phyloP scores from a whole-genome alignment of 139 green algal species.

The Chlorella sp. region DNA sequence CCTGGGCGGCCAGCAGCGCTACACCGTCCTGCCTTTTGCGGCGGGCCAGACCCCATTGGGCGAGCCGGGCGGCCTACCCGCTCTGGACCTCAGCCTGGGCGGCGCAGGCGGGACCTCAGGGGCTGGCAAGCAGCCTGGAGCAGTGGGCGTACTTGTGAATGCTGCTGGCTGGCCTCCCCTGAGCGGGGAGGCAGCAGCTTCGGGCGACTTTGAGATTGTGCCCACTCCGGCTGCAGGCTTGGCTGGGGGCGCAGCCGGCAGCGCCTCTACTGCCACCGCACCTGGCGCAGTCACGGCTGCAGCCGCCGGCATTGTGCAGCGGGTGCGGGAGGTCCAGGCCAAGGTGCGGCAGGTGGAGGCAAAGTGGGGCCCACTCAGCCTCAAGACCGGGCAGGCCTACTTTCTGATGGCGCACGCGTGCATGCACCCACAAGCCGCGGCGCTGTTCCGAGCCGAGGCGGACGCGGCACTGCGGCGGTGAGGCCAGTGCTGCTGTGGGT shows the following conservation, averaged over 20 bases:
- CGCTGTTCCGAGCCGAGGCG: neutral
- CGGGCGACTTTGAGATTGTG: neutral
- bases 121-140: no score
- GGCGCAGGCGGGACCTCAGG: no score
- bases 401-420: conserved; percentile 39
- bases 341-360: conserved; percentile 34
- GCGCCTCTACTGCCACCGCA: neutral
- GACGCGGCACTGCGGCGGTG: conserved; percentile 17
- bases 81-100: no score
- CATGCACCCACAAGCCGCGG: conserved; percentile 6
- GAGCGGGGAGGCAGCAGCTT: neutral
- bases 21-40: no score
- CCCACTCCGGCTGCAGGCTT: neutral
- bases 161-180: neutral
- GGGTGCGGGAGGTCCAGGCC: conserved; percentile 25
- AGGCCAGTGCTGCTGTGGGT: neutral
- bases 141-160: no score
- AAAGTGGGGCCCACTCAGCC: conserved; percentile 26
- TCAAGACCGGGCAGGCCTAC: conserved; percentile 27
- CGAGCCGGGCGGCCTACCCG: no score
- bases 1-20: no score
- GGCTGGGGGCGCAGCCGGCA: neutral
- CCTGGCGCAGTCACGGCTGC: neutral
- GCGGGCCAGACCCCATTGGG: no score
- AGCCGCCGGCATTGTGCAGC: neutral